Base-by-base conservation (phyloP, 495 filamentous ascomycete species). In the Cercophora scortea region DNA sequence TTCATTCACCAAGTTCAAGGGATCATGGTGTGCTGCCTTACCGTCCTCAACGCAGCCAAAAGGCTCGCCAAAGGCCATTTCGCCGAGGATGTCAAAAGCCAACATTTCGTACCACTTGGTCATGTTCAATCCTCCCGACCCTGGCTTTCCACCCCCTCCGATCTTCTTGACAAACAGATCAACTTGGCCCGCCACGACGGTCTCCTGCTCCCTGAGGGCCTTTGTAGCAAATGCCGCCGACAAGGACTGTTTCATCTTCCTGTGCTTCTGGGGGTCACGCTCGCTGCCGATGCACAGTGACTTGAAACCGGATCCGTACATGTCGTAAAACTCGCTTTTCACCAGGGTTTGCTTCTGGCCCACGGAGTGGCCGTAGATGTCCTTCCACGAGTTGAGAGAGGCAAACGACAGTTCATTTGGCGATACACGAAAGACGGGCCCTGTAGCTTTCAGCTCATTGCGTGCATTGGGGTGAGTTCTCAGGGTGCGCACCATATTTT, bases 31-130 rank as follows among this genome's bases (percentile, higher is more conserved):
- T 25, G 25, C 5, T 10, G 2, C 5, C 44, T 32, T 7, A 47
- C 44, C 44, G 15, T 47, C 15, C 32, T 47, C 18, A 34, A 47
- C 32, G 11, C 44, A 32, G 32, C 15, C 9, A 34, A 47, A 47
- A 2, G 44, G 15, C 32, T 47, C 44, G 6, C 44, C 44, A 47
- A 47, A 47, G 10, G 44, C 44, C 44, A 47, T 47, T 18, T 47
- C 44, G 32, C 44, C 44, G 2, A 47, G 44, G 3, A 32, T 47
- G 32, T 47, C 44, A 34, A 47, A 47, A 8, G 44, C 8, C 3
- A 47, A 2, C 44, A 47, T 47, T 18, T 47, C 44, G 32, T 47
- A 47, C 44, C 44, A 47, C 44, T 47, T 47, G 44, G 44, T 47
- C 44, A 47, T 34, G 44, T 47, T 47, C 18, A 47, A 2, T 9